Conservation (phyloP, 202 grass and related monocot genomes). For the Tripidium arundinaceum region DNA sequence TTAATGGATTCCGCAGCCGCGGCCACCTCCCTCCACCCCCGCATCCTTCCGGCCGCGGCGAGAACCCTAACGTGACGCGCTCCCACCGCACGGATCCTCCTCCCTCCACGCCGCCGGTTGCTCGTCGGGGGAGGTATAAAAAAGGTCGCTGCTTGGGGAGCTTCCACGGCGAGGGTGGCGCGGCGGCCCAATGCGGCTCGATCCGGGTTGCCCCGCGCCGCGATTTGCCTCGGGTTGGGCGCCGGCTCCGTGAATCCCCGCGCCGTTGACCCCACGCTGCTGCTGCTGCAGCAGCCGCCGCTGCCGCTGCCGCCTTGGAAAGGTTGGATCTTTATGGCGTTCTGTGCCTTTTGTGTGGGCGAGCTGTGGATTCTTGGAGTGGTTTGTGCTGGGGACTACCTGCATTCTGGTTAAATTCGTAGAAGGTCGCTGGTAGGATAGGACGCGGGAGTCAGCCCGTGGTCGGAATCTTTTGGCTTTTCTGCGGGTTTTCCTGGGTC, state of each 20-base stretch:
- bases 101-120: background rate
- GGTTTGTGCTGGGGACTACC: slow-evolving; percentile 17
- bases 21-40: background rate
- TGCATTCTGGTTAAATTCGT: slow-evolving; percentile 31
- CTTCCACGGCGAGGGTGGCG: background rate
- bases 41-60: background rate
- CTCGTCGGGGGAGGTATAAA: background rate
- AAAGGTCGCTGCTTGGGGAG: background rate
- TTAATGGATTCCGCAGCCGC: slow-evolving; percentile 47
- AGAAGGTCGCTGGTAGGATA: background rate
- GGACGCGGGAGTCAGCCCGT: background rate
- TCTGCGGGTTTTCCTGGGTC: background rate
- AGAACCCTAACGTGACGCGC: slow-evolving; percentile 28
- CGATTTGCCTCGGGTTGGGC: slow-evolving; percentile 19
- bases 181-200: slow-evolving; percentile 35
- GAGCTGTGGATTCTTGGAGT: slow-evolving; percentile 1
- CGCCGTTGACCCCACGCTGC: slow-evolving; percentile 30
- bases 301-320: slow-evolving; percentile 1
- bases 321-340: slow-evolving; percentile 41
- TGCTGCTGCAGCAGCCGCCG: background rate
- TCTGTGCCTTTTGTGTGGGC: background rate
- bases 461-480: background rate
- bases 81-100: slow-evolving; percentile 5
- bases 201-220: slow-evolving; percentile 22
- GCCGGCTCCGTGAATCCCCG: slow-evolving; percentile 15